phyloP scores from a whole-genome alignment of 306 rosid genomes.

The Castanopsis chinensis region DNA sequence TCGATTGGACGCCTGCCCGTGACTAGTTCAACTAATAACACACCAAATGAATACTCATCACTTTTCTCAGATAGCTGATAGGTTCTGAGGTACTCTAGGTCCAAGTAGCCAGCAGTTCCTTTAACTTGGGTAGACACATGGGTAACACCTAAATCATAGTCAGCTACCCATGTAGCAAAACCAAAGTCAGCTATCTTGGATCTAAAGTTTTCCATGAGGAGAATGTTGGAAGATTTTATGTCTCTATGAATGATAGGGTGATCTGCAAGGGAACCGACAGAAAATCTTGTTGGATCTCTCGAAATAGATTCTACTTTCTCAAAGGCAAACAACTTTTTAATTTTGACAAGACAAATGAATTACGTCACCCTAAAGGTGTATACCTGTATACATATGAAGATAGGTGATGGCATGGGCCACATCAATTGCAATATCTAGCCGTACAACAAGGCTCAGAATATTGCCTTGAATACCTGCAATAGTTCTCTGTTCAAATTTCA shows the following conservation, averaged over 20 bases:
- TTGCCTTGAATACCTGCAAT: constrained; percentile 62
- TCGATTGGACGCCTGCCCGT: too few relatives aligned
- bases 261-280: too few relatives aligned
- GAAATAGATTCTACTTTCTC: constrained; percentile 3
- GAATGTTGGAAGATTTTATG: too few relatives aligned
- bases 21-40: too few relatives aligned
- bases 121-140: constrained; percentile 92
- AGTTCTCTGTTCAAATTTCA: constrained; percentile 22
- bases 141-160: constrained; percentile 79
- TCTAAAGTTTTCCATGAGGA: too few relatives aligned
- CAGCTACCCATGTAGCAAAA: constrained; percentile 84
- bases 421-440: constrained; percentile 86
- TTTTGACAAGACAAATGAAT: constrained; percentile 7
- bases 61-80: too few relatives aligned
- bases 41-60: too few relatives aligned
- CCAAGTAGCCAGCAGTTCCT: constrained; percentile 98
- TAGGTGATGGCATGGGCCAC: constrained; percentile 13
- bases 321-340: not conserved
- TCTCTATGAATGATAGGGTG: too few relatives aligned
- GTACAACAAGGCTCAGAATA: constrained; percentile 59
- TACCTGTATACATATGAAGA: constrained; percentile 42
- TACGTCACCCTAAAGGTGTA: not conserved
- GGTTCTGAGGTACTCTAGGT: not conserved
- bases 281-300: constrained; percentile 10
- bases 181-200: constrained; percentile 68